Base-by-base conservation (phyloP, 2,329 filamentous ascomycete species). In the Zymoseptoria passerinii region DNA sequence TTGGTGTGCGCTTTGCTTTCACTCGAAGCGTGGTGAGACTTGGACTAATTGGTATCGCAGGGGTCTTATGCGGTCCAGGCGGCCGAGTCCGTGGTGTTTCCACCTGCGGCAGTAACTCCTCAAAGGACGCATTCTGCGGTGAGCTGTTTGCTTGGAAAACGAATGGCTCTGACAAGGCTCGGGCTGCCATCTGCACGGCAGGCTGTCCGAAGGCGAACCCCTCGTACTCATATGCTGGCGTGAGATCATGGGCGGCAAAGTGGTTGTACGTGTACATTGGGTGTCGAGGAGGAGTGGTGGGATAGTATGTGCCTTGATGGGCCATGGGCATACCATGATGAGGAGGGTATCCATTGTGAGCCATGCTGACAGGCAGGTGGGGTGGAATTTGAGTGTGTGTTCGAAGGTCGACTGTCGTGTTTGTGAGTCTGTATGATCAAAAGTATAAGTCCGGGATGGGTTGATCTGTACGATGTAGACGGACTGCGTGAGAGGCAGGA, bases 1-100 rank as follows among this genome's bases (percentile, higher is more conserved):
- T 63, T 28, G 61, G 61, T 8, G 63, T 65, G 2, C 63, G 61
- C 55, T 65, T 65, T 19, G 63, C 61, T 55, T 65, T 65, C 48
- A 63, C 61, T 57, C 63, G 55, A 53, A 61, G 61, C 23, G 60
- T 54, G 23, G 53, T 51, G 53, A 59, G 61, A 53, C 61, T 65
- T 2, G 63, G 63, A 8, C 59, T 65, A 40, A 65, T 65, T 7
- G 63, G 61, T 2, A 65, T 59, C 10, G 63, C 61, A 27, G 63
- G 58, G 10, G 35, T 44, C 3, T 44, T 44, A 16, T 44, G 35
- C 35, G 35, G 10, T 13, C 35, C 16, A 5, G 35, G 13, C 6
- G 10, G 35, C 35, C n/a, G 23, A 20, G 8, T 18, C 19, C 23
- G 49, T 50, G 49, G 23, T 2, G 49, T 20, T 10, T 20, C 49